phyloP scores from a whole-genome alignment of 108 stramenopile species.

The Skeletonema grethae region DNA sequence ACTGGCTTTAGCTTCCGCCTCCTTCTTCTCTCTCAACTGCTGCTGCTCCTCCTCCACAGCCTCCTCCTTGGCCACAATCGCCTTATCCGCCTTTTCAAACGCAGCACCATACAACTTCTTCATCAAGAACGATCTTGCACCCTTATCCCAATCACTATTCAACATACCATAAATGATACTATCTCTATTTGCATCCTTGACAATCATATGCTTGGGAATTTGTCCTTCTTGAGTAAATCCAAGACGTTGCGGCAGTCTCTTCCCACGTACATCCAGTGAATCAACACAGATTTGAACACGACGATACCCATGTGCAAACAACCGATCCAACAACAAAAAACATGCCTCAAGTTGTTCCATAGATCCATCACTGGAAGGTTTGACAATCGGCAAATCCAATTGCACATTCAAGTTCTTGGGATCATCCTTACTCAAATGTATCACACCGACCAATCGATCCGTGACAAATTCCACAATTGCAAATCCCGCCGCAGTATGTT shows the following conservation, averaged over 20 bases:
- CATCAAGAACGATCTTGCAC: constrained; percentile 62
- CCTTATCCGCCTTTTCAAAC: constrained; percentile 53
- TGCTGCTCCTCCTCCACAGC: constrained; percentile 67
- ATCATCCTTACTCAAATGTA: constrained; percentile 68
- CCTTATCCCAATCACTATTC: constrained; percentile 88
- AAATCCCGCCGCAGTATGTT: constrained; percentile 67
- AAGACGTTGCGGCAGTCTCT: constrained; percentile 64
- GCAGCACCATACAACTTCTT: constrained; percentile 73
- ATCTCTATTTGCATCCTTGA: constrained; percentile 85
- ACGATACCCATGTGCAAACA: constrained; percentile 85
- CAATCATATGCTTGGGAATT: constrained; percentile 72
- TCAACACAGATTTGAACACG: constrained; percentile 78
- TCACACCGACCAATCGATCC: constrained; percentile 67
- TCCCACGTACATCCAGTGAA: constrained; percentile 56
- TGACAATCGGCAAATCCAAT: constrained; percentile 73
- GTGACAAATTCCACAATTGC: constrained; percentile 77
- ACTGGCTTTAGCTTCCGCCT: constrained; percentile 16
- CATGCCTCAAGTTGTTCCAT: constrained; percentile 79
- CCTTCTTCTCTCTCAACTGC: constrained; percentile 45
- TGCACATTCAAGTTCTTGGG: constrained; percentile 73
- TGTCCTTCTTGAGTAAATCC: constrained; percentile 78
- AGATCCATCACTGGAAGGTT: constrained; percentile 58
- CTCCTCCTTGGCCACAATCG: constrained; percentile 70
- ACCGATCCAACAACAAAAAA: constrained; percentile 76
- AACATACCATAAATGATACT: constrained; percentile 82